Base-by-base conservation (phyloP, 2,329 filamentous ascomycete genomes). In the Escovopsis sp. region DNA sequence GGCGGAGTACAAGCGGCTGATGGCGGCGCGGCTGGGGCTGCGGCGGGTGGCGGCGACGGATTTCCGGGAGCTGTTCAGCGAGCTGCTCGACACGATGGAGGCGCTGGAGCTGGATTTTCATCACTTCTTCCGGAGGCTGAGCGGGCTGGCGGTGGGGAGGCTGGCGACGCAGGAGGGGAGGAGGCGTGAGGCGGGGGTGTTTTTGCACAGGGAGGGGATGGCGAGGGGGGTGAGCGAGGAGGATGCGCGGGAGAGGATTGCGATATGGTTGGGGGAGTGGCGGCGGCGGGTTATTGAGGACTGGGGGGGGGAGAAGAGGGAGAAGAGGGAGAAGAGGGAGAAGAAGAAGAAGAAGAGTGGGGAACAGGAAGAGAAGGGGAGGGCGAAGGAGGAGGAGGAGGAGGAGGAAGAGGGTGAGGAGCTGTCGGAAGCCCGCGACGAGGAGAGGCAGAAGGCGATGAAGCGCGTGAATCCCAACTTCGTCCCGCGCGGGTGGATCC, bases 391-490 rank as follows among this genome's bases (percentile, higher is more conserved):
- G 4, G 58, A 58, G 1, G n/a, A n/a, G n/a, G n/a, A n/a, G 19
- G 69, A 69, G 3, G 63, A 63, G 4, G 58, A 57, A 1, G 29
- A 25, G 11, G 16, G 28, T 2, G 53, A 51, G 3, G 41, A 30
- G 19, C 46, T 60, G 10, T 52, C 57, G 0, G 51, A 53, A 3
- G 60, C 53, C 2, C 49, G 53, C 13, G 78, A 92, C 32, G 62
- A 58, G 3, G 71, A 79, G 47, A 68, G 88, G 41, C 70, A 76
- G 39, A 56, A 51, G 21, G 72, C 70, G 11, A 96, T 96, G 90
- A 84, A 81, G 60, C 65, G 62, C 18, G 80, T 87, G 16, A 98
- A 98, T 51, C 90, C 90, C 3, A 94, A 83, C 61, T 98, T 98
- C 49, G 66, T 94, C 1, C 85, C 90, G 0, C 72, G 86, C 32